These are phyloP conservation scores for Alliaria petiolata DNA, from an alignment of 345 rosid genomes.

Conservation along the genomic window DNA sequence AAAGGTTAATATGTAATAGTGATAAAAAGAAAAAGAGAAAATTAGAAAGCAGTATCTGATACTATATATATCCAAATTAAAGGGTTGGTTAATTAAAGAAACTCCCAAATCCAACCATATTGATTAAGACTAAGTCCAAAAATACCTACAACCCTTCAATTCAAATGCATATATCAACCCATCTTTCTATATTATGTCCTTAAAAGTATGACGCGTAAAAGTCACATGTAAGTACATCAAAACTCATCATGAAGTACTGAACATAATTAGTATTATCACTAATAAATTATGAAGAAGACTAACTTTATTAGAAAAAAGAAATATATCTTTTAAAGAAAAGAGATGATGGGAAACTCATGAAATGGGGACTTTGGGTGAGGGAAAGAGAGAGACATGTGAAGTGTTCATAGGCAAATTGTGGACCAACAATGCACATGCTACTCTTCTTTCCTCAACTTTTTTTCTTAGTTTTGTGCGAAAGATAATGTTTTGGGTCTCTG, in stretches of 20 bases:
- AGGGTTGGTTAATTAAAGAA: background rate
- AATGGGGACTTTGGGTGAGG: conserved; percentile 27
- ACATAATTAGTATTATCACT: conserved; percentile 30
- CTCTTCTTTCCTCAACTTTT: conserved; percentile 24
- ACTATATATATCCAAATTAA: conserved; percentile 13
- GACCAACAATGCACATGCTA: conserved; percentile 36
- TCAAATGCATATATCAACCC: conserved; percentile 5
- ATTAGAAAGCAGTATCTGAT: background rate
- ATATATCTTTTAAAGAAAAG: conserved; percentile 16
- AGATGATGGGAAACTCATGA: conserved; percentile 31
- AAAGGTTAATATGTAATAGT: background rate
- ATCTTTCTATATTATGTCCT: conserved; percentile 24
- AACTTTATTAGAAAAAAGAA: conserved; percentile 23
- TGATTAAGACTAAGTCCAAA: conserved; percentile 25
- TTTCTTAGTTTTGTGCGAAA: conserved; percentile 14
- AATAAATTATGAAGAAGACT: conserved; percentile 17
- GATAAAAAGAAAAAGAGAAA: background rate
- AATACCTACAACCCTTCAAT: conserved; percentile 5
- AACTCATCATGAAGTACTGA: conserved; percentile 30
- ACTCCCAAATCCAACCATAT: conserved; percentile 1
- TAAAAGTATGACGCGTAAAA: conserved; percentile 22
- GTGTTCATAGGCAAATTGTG: conserved; percentile 38
- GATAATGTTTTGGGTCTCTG: background rate
- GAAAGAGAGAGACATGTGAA: conserved; percentile 35
- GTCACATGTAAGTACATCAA: conserved; percentile 36